Evolutionary conservation across 495 filamentous ascomycete genomes (phyloP), one percentile per base, ranked within the genome.

Genomic region (Oleoguttula mirabilis): DNA sequence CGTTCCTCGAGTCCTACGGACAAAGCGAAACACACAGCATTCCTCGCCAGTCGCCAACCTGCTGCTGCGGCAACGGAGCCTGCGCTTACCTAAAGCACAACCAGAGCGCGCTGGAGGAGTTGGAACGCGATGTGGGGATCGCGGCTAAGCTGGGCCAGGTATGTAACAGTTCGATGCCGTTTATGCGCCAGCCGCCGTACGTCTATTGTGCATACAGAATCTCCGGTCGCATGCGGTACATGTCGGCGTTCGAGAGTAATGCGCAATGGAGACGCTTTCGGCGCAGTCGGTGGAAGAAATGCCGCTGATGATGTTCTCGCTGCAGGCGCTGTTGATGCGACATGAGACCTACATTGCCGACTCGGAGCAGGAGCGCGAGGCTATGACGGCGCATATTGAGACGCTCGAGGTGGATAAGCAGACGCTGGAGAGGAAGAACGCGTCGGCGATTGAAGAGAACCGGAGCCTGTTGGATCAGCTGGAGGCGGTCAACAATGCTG

Each of bases 331-430:
- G 27, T 75, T 98, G 14, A 76, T 80, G 37, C 82, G 88, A 43
- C 88, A 96, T 72, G 88, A 95, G 64, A 75, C 78, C 28, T 94
- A 93, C 60, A 84, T 94, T 69, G 79, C 76, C 15, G 84, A 94
- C 56, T 82, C 85, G 38, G 86, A 93, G 67, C 72, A 77, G 39
- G 84, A 94, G 54, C 78, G 90, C 12, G 60, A 62, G 32, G 75
- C 74, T 22, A 75, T 92, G 66, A 66, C 70, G 10, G 62, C 66
- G 27, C 81, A 68, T 32, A 83, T 95, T 51, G 79, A 83, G 42
- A 65, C 66, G 47, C 64, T 98, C 15, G 87, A 94, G 61, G 63
- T 60, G 36, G 81, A 93, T 48, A 92, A 87, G 57, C 68, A 64
- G 49, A 66, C 78, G 40, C 71, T 88, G 21, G 82, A 94, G 58